Evolutionary conservation across 345 rosid genomes (phyloP), one percentile per base, ranked within the genome.

Genomic region (Rubroshorea leprosula): DNA sequence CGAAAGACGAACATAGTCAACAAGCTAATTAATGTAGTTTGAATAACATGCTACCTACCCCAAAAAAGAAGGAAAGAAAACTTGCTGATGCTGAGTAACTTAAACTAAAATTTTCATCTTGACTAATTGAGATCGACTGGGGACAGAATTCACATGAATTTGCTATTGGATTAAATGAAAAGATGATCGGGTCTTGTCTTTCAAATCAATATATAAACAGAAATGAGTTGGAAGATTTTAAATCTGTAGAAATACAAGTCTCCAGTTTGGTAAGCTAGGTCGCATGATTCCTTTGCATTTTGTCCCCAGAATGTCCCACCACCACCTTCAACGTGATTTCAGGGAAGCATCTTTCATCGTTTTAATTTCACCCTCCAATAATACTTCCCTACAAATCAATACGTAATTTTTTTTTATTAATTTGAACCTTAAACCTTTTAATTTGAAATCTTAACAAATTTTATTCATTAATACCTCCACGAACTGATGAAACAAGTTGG

Each of bases 201-300:
- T 71, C 68, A 61, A 31, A 62, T 66, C 71, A 61, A 17, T 24
- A n/a, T n/a, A n/a, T 24, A 48, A 52, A 27, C 29, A 49, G 46
- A 57, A 41, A 54, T 54, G 62, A 63, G 55, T 72, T 62, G 71
- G 48, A 63, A 45, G 31, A n/a, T n/a, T 17, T 55, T 41, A 62
- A 46, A 53, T 58, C 44, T 41, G 43, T 11, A 31, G 29, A 49
- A 1, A 17, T 7, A 49, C 14, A 19, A 29, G 10, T 45, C 16
- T 47, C 60, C 61, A 62, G 71, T 29, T n/a, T n/a, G n/a, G n/a
- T n/a, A n/a, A n/a, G n/a, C n/a, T 66, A 58, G 65, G 47, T 62
- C 48, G 5, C 43, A 54, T 66, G 56, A 38, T 51, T n/a, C 59
- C 46, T 61, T 60, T 56, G 64, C 46, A 18, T 6, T 39, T 66